Conservation (phyloP, 2,329 filamentous ascomycete species). For the Microdochium nivale region DNA sequence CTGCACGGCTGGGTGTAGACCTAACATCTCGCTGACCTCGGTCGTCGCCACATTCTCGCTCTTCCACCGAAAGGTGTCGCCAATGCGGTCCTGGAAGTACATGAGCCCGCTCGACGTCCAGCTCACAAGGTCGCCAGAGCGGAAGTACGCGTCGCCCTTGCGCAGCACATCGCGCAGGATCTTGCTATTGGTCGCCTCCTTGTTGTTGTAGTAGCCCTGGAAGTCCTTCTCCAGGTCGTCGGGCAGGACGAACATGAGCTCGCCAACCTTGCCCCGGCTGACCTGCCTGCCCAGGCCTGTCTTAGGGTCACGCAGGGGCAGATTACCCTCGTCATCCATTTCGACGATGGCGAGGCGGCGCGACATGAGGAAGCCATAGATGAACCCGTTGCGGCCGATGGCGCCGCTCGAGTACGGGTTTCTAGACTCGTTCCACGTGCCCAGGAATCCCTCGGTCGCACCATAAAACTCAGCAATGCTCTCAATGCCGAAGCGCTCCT, state of each 20-base stretch:
- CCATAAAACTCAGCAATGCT: conserved; percentile 75
- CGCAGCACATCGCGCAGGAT: conserved; percentile 64
- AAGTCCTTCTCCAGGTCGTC: conserved; percentile 56
- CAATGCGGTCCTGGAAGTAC: conserved; percentile 75
- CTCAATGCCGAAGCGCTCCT: conserved; percentile 68
- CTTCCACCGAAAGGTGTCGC: conserved; percentile 75
- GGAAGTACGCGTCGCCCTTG: conserved; percentile 75
- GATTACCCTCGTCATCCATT: conserved; percentile 63
- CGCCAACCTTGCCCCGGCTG: conserved; percentile 56
- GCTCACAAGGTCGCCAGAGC: conserved; percentile 74
- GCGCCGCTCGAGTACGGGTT: conserved; percentile 71
- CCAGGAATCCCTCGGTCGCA: conserved; percentile 63
- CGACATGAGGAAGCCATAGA: conserved; percentile 49
- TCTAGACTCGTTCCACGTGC: conserved; percentile 62
- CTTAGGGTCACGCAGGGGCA: conserved; percentile 56
- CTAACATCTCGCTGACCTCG: conserved; percentile 71
- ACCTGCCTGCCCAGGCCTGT: conserved; percentile 61
- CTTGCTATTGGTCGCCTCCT: conserved; percentile 62
- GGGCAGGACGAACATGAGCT: conserved; percentile 67
- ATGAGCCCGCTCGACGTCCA: conserved; percentile 61
- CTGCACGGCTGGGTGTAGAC: conserved; percentile 53
- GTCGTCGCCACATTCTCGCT: conserved; percentile 75
- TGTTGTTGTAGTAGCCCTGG: conserved; percentile 76
- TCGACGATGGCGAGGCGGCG: conserved; percentile 49
- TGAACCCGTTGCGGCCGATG: conserved; percentile 61